Base-by-base conservation (phyloP, 2,329 filamentous ascomycete genomes). In the Nakataea oryzae region DNA sequence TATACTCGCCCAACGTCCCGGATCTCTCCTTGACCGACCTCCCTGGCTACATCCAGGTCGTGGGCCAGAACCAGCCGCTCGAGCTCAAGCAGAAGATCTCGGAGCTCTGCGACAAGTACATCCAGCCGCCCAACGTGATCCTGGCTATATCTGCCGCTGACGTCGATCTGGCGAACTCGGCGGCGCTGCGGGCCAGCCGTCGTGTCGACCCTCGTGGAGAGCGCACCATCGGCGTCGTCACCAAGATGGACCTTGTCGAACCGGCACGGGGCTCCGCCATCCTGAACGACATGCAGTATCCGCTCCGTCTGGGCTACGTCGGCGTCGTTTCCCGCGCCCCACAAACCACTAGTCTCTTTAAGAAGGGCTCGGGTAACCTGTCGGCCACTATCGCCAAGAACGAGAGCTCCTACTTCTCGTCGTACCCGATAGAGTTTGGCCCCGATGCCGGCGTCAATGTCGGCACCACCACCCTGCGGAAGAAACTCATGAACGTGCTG, bases 221-320 rank as follows among this genome's bases (percentile, higher is more conserved):
- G 76, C 84, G 95, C 65, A 99, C 95, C 0, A 99, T 99, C 70
- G 95, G 95, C 57, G 95, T 99, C n/a, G 88, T 99, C 55, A 99
- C 95, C 3, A 99, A 99, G 78, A 97, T 99, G 93, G 95, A 99
- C 70, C 81, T 99, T 27, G 93, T 99, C 9, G 93, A 97, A 67
- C 83, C 95, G 3, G 78, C 80, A 9, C 86, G 93, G 63, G 95
- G 93, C 32, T 83, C 85, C 17, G 81, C 85, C 47, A 91, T 99
- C 34, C 79, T 99, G 26, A 87, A 82, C 29, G 93, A 99, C 73
- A 88, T 86, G 71, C 96, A 97, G 73, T 99, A 99, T 70, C 93
- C 95, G 54, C 80, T 99, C 32, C 85, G 95, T n/a, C 79, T 99
- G 3, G 95, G 95, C 3, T 99, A 99, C 69, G 93, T 99, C 3